Percentiles rank a stretch among this genome's conserved stretches.
Conservation (phyloP, 495 filamentous ascomycete species). For the Tricharina praecox region DNA sequence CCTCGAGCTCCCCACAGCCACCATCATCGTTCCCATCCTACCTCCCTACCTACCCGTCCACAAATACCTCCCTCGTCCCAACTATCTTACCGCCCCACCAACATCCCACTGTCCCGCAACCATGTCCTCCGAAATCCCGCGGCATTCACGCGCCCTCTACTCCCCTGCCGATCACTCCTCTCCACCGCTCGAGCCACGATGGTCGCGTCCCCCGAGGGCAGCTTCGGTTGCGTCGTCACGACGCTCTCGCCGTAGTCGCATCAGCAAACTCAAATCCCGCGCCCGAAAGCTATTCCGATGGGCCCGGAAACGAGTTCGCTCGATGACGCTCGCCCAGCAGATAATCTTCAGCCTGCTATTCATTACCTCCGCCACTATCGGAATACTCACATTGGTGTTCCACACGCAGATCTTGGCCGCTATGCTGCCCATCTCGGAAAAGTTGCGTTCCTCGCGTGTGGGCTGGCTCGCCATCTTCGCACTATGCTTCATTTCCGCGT, state of each 20-base stretch:
- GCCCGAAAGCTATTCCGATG: conserved; percentile 15
- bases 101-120: no score
- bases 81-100: no score
- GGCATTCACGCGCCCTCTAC: conserved; percentile 24
- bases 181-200: conserved; percentile 11
- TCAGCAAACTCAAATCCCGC: conserved; percentile 8
- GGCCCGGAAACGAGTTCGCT: conserved; percentile 16
- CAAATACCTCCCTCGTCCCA: no score
- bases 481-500: conserved; percentile 58
- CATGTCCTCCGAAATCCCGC: conserved; percentile 23
- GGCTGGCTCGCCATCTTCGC: conserved; percentile 72
- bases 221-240: conserved; percentile 7
- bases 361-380: conserved; percentile 4
- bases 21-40: not conserved
- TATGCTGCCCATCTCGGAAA: conserved; percentile 10
- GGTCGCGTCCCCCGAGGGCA: conserved; percentile 9
- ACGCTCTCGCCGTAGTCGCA: conserved; percentile 1
- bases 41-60: not conserved
- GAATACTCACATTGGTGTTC: conserved; percentile 22
- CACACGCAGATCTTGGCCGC: conserved; percentile 23
- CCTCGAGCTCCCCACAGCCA: not conserved
- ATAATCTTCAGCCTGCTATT: conserved; percentile 18
- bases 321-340: conserved; percentile 19
- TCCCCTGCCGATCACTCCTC: conserved; percentile 18
- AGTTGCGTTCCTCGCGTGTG: not conserved